These are phyloP conservation scores for Poteriospumella lacustris DNA, from an alignment of 108 stramenopile genomes.

Conservation along the genomic window DNA sequence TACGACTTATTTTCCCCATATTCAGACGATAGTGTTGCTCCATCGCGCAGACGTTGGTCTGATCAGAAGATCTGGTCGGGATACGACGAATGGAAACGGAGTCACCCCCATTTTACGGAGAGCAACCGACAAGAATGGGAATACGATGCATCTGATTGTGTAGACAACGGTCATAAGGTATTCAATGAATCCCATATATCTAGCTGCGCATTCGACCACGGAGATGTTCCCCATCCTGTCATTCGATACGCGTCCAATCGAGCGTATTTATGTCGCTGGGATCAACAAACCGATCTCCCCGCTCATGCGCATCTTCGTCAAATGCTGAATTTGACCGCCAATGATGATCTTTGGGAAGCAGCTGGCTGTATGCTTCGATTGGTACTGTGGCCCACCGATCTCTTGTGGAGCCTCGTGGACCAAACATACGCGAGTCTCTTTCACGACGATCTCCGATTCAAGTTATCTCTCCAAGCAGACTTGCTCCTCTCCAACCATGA, in stretches of 20 bases:
- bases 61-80: background rate
- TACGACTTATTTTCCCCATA: background rate
- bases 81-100: background rate
- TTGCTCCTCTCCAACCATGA: background rate
- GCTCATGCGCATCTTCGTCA: background rate
- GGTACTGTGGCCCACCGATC: background rate
- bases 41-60: background rate
- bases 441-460: background rate
- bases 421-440: background rate
- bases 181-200: background rate
- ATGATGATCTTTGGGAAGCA: background rate
- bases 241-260: background rate
- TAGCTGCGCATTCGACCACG: background rate
- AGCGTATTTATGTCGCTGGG: background rate
- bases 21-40: background rate
- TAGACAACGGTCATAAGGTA: background rate
- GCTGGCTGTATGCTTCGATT: background rate
- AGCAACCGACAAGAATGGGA: background rate
- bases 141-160: background rate
- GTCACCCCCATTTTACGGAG: no score
- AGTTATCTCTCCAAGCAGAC: background rate
- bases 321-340: background rate
- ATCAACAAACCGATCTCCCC: background rate
- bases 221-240: background rate
- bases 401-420: background rate